These are phyloP conservation scores for Solanum medicagineum DNA, from an alignment of 257 asterid genomes.

Conservation along the genomic window DNA sequence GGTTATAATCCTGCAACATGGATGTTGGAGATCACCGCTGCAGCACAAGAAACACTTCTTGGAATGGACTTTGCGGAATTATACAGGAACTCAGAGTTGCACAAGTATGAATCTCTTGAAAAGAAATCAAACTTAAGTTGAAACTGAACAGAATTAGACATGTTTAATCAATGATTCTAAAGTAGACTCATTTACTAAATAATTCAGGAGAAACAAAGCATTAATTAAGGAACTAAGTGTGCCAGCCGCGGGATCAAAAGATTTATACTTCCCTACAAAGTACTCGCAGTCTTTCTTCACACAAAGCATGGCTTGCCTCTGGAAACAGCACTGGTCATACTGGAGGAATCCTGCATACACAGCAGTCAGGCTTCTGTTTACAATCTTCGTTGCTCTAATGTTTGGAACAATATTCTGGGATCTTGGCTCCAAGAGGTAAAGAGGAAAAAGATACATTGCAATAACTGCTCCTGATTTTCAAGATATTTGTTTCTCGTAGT, in stretches of 20 bases:
- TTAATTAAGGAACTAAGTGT: constrained; percentile 7
- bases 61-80: constrained; percentile 39
- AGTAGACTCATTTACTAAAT: not conserved
- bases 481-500: not conserved
- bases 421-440: constrained; percentile 9
- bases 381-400: constrained; percentile 4
- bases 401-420: constrained; percentile 8
- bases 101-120: constrained; percentile 14
- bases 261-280: constrained; percentile 1
- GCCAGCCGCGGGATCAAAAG: not conserved
- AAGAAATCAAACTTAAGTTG: not conserved
- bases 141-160: not conserved
- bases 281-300: constrained; percentile 5
- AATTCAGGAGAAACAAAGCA: constrained; percentile 6
- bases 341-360: constrained; percentile 14
- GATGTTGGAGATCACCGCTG: constrained; percentile 52
- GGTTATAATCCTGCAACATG: constrained; percentile 64
- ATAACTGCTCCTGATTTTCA: not conserved
- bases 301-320: constrained; percentile 10
- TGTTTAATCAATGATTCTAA: not conserved
- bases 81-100: constrained; percentile 35
- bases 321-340: constrained; percentile 12
- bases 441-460: not conserved
- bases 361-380: constrained; percentile 6
- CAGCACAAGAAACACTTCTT: constrained; percentile 29